phyloP scores from a whole-genome alignment of 768 basidiomycete species.

The Psilocybe sp. region DNA sequence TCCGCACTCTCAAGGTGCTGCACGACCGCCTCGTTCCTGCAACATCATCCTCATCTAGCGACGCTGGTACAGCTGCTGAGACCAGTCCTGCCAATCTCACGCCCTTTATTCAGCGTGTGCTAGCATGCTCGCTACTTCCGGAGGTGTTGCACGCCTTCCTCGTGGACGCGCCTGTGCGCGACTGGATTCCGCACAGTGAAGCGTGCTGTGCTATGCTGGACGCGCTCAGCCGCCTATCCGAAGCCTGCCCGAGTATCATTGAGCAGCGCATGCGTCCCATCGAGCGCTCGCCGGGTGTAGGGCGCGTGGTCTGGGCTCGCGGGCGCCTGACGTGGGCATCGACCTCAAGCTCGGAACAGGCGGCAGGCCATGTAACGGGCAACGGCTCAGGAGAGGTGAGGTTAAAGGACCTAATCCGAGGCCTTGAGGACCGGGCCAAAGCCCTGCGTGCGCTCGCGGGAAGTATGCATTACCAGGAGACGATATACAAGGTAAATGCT shows the following conservation, averaged over 20 bases:
- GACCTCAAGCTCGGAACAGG: too few species aligned
- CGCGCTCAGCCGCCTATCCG: slow-evolving; percentile 22
- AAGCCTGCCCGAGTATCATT: slow-evolving; percentile 10
- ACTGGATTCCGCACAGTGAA: slow-evolving; percentile 34
- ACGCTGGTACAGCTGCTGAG: slow-evolving; percentile 8
- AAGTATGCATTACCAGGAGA: slow-evolving; percentile 29
- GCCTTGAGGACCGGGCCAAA: slow-evolving; percentile 26
- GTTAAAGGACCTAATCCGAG: slow-evolving; percentile 20
- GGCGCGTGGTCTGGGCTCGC: slow-evolving; percentile 1
- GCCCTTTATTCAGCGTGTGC: slow-evolving; percentile 15
- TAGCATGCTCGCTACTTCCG: slow-evolving; percentile 26
- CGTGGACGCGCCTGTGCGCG: slow-evolving; percentile 25
- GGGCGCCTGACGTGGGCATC: not conserved
- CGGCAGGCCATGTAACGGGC: not conserved
- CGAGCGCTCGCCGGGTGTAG: slow-evolving; percentile 11
- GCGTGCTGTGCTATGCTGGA: slow-evolving; percentile 29
- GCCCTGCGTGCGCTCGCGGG: slow-evolving; percentile 27
- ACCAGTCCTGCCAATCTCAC: slow-evolving; percentile 12
- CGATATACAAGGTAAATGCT: slow-evolving; percentile 34
- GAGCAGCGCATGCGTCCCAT: slow-evolving; percentile 8
- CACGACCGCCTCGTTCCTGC: slow-evolving; percentile 18
- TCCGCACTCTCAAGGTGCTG: slow-evolving; percentile 18
- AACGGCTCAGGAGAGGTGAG: slow-evolving; percentile 6
- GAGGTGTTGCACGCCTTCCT: slow-evolving; percentile 31
- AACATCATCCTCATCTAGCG: slow-evolving; percentile 1